Percentiles rank a stretch among this genome's conserved stretches.
Conservation (phyloP, 2,329 filamentous ascomycete genomes). For the Hypoxylon sp. region DNA sequence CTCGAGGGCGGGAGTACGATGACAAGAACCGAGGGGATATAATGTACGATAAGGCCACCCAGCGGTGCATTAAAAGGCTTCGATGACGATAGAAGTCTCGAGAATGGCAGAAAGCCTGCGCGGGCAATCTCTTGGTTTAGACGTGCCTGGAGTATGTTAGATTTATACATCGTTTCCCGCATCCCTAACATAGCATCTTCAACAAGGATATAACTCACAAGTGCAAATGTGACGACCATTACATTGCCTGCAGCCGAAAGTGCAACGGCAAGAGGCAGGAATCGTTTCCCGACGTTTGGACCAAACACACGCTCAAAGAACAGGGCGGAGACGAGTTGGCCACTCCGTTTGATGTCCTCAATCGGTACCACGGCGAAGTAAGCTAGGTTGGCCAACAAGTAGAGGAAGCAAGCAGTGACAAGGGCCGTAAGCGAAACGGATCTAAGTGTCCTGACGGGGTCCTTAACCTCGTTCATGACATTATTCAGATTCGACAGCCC, state of each 20-base stretch:
- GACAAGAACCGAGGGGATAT: slow-evolving; percentile 74
- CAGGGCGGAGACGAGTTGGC: slow-evolving; percentile 75
- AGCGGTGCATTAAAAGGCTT: slow-evolving; percentile 75
- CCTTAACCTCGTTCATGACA: slow-evolving; percentile 77
- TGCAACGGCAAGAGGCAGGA: slow-evolving; percentile 74
- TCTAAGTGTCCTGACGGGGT: slow-evolving; percentile 74
- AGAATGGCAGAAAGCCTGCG: slow-evolving; percentile 76
- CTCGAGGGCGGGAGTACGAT: slow-evolving; percentile 73
- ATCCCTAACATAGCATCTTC: not conserved
- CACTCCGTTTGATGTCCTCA: slow-evolving; percentile 74
- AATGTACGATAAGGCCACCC: slow-evolving; percentile 76
- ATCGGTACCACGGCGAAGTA: slow-evolving; percentile 74
- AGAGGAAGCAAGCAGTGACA: slow-evolving; percentile 71
- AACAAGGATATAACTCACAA: slow-evolving; percentile 61
- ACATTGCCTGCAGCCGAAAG: slow-evolving; percentile 78
- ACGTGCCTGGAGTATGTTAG: slow-evolving; percentile 63
- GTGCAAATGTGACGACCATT: slow-evolving; percentile 77
- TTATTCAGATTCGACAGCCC: slow-evolving; percentile 77
- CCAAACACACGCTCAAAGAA: slow-evolving; percentile 77
- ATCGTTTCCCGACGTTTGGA: slow-evolving; percentile 64
- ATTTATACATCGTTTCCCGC: slow-evolving; percentile 3
- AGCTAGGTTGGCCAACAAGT: slow-evolving; percentile 74
- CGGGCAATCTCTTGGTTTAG: slow-evolving; percentile 79
- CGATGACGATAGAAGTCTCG: slow-evolving; percentile 70
- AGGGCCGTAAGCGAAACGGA: slow-evolving; percentile 72